A percentile compares a stretch with the other conserved stretches of the same genome.
phyloP scores from a whole-genome alignment of 2,329 filamentous ascomycete species.

The Monosporascus sp. region DNA sequence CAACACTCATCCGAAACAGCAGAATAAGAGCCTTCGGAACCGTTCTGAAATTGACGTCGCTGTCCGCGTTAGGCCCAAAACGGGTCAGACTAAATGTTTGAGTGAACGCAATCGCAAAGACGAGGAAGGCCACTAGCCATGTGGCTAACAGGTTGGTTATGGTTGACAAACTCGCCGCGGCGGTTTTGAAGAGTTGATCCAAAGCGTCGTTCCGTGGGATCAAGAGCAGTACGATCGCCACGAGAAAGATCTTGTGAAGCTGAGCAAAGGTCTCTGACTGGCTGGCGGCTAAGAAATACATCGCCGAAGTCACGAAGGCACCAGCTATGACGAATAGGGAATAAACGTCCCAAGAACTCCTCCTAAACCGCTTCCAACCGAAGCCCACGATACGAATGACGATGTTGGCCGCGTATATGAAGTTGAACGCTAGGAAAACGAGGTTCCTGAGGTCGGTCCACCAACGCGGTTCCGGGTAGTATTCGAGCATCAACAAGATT shows the following conservation, averaged over 20 bases:
- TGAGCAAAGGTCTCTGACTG: constrained; percentile 64
- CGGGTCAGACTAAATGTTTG: constrained; percentile 93
- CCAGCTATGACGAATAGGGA: constrained; percentile 75
- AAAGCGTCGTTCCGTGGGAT: constrained; percentile 96
- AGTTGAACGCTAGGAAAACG: constrained; percentile 74
- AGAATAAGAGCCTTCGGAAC: constrained; percentile 92
- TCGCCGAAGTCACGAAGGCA: constrained; percentile 74
- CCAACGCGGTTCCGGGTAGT: constrained; percentile 64
- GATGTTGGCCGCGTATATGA: constrained; percentile 80
- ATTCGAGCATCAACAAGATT: constrained; percentile 78
- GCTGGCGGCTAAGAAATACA: constrained; percentile 60
- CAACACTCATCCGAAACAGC: constrained; percentile 86
- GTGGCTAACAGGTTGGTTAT: constrained; percentile 92
- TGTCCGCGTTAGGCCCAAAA: constrained; percentile 67
- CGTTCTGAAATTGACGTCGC: constrained; percentile 86
- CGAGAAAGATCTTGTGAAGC: constrained; percentile 90
- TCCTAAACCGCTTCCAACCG: constrained; percentile 85
- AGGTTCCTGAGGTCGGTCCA: constrained; percentile 70
- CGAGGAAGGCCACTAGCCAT: constrained; percentile 94
- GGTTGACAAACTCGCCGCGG: constrained; percentile 82
- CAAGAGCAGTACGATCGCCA: constrained; percentile 80
- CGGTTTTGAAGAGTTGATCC: constrained; percentile 98
- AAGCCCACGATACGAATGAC: constrained; percentile 79
- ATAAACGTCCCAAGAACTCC: constrained; percentile 94
- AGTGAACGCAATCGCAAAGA: constrained; percentile 93